Evolutionary conservation across 768 basidiomycete species (phyloP), one percentile per base, ranked within the genome.

Genomic region (Russula foetens): DNA sequence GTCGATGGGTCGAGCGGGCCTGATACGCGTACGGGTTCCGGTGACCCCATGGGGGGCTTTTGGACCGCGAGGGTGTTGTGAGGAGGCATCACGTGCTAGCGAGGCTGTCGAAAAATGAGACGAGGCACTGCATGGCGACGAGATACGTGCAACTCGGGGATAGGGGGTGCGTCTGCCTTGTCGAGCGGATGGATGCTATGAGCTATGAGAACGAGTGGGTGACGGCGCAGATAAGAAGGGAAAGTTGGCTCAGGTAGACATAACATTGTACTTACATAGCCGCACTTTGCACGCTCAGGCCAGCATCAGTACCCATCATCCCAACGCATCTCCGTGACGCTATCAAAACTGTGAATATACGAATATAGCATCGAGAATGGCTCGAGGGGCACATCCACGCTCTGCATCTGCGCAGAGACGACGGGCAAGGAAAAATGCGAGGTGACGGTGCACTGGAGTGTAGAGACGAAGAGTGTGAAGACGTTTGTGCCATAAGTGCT

Each of bases 141-240:
- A 99, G 86, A 69, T 95, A 96, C 63, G 95, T 81, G 70, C 98
- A 98, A 5, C 89, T 80, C 60, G 98, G n/a, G n/a, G n/a, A n/a
- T n/a, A n/a, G n/a, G n/a, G n/a, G n/a, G n/a, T n/a, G n/a, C n/a
- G n/a, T n/a, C 96, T 0, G 92, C 90, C 72, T 99, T 99, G 75
- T 99, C 96, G 15, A 97, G 82, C 71, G 98, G 96, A 70, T 99
- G 96, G 67, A 99, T 98, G n/a, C n/a, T n/a, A n/a, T n/a, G n/a
- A n/a, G 71, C 95, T 96, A 41, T 19, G 19, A 14, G 3, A 3
- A 39, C 0, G 23, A 17, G 26, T 21, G 1, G 21, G 33, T 31
- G 21, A n/a, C n/a, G 53, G 39, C 7, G 26, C 46, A 4, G 29
- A 50, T 57, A 47, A 45, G 58, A 60, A 33, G n/a, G 14, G 67